Evolutionary conservation across 768 basidiomycete species (phyloP), one percentile per base, ranked within the genome.

Genomic region (Pulveroboletus sp.): DNA sequence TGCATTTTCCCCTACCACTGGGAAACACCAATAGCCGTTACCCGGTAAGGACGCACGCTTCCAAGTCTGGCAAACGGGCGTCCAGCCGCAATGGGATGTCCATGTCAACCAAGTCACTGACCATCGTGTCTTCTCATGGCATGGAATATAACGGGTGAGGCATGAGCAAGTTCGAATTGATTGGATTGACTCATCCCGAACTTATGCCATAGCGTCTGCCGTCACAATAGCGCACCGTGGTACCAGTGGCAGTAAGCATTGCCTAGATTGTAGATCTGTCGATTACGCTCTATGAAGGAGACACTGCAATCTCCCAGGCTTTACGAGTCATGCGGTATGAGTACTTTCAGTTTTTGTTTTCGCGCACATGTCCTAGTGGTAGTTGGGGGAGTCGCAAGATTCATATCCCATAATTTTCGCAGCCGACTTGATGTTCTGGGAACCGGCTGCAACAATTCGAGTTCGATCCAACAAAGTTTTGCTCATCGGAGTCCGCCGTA

Each of bases 41-140:
- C 30, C 63, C 64, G 63, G 64, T 52, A 38, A 24, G 50, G 53
- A n/a, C 47, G 49, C 50, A 17, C 17, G 11, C 37, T 60, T 50
- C 63, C 61, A 41, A 50, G 26, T 55, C 42, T 30, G 62, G 60
- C 51, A 57, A 41, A 39, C 44, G 47, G 17, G 46, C 34, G 22
- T 51, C 45, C 46, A 48, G 57, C 48, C 52, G 31, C 43, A 22
- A 43, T n/a, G 22, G 54, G 47, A 29, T 13, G 24, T 42, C n/a
- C n/a, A n/a, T n/a, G n/a, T n/a, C n/a, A n/a, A n/a, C n/a, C 32
- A 37, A 52, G 42, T 47, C 54, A 64, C 62, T 51, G 48, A 59
- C 50, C 39, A 43, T 40, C n/a, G n/a, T 26, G 11, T 9, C 41
- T 48, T 57, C 51, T 51, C 50, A 48, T 54, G 32, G 19, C 40